Conservation (phyloP, 352 stramenopile species). For the Phytophthora tentaculata region DNA sequence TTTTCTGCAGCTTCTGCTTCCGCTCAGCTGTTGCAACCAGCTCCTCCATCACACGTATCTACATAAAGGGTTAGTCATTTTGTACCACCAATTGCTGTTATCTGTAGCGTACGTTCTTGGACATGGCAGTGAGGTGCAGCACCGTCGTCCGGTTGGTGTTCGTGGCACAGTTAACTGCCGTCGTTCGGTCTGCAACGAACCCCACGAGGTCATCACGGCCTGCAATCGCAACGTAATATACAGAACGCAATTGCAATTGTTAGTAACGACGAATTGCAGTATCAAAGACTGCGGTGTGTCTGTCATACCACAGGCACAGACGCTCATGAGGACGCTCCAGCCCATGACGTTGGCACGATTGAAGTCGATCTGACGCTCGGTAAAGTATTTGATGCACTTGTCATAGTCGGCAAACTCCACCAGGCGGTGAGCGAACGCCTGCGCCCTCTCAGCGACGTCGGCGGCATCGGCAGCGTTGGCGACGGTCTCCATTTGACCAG, state of each 20-base stretch:
- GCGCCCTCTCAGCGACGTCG: slow-evolving; percentile 33
- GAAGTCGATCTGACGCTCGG: slow-evolving; percentile 65
- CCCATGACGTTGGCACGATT: slow-evolving; percentile 61
- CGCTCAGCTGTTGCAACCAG: slow-evolving; percentile 55
- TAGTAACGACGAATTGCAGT: neutral
- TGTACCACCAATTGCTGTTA: neutral
- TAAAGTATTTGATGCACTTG: slow-evolving; percentile 65
- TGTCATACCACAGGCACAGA: slow-evolving; percentile 72
- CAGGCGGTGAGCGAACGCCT: slow-evolving; percentile 78
- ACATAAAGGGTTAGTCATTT: slow-evolving; percentile 1
- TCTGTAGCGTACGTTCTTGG: slow-evolving; percentile 66
- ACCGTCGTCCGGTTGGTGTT: slow-evolving; percentile 74
- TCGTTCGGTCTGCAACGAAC: slow-evolving; percentile 59
- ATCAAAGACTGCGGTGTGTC: slow-evolving; percentile 30
- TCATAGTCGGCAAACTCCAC: slow-evolving; percentile 76
- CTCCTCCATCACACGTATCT: slow-evolving; percentile 69
- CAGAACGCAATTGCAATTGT: slow-evolving; percentile 10
- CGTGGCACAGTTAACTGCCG: slow-evolving; percentile 61
- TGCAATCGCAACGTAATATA: slow-evolving; percentile 29
- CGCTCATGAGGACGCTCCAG: slow-evolving; percentile 85
- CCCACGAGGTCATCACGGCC: slow-evolving; percentile 70
- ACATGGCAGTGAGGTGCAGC: slow-evolving; percentile 81
- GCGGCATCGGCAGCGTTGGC: neutral
- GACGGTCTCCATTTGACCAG: slow-evolving; percentile 12
- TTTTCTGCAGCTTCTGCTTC: slow-evolving; percentile 48